Conservation (phyloP, 2,329 filamentous ascomycete species). For the Aurifilum marmelostoma region DNA sequence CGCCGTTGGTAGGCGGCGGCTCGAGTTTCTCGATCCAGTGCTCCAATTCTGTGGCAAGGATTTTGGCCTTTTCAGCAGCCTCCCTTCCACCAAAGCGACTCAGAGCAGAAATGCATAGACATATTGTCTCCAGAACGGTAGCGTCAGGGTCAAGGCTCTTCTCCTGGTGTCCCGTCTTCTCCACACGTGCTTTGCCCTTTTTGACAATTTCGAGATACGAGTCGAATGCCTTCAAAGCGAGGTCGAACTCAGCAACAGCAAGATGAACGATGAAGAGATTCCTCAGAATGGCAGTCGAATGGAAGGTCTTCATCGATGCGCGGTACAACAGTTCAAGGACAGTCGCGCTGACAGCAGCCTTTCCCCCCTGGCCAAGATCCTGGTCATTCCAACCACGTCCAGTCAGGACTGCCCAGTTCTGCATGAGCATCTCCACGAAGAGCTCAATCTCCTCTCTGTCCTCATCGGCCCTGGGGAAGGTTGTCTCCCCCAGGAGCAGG, state of each 20-base stretch:
- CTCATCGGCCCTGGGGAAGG: conserved; percentile 83
- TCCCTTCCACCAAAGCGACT: conserved; percentile 78
- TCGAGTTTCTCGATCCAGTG: conserved; percentile 70
- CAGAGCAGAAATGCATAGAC: conserved; percentile 77
- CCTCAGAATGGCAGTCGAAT: conserved; percentile 86
- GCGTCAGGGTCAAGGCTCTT: conserved; percentile 77
- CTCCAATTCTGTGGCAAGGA: conserved; percentile 72
- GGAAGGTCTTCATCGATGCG: conserved; percentile 90
- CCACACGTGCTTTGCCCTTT: conserved; percentile 79
- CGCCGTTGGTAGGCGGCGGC: conserved; percentile 36
- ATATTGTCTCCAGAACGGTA: conserved; percentile 74
- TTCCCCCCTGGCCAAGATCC: conserved; percentile 81
- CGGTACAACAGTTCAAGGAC: conserved; percentile 89
- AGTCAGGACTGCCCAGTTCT: conserved; percentile 83
- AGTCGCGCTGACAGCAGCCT: conserved; percentile 72
- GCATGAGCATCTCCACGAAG: conserved; percentile 78
- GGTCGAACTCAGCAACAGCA: conserved; percentile 85
- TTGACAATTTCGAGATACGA: conserved; percentile 89
- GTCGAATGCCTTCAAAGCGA: conserved; percentile 88
- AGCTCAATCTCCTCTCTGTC: conserved; percentile 77
- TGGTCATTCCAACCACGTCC: conserved; percentile 79
- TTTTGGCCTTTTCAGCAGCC: conserved; percentile 78
- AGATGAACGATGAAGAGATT: conserved; percentile 88
- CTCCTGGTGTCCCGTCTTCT: conserved; percentile 75
- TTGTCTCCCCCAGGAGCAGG: conserved; percentile 75